A percentile compares a stretch with the other conserved stretches of the same genome.
Conservation (phyloP, 352 stramenopile genomes). For the Pythium diclinum region DNA sequence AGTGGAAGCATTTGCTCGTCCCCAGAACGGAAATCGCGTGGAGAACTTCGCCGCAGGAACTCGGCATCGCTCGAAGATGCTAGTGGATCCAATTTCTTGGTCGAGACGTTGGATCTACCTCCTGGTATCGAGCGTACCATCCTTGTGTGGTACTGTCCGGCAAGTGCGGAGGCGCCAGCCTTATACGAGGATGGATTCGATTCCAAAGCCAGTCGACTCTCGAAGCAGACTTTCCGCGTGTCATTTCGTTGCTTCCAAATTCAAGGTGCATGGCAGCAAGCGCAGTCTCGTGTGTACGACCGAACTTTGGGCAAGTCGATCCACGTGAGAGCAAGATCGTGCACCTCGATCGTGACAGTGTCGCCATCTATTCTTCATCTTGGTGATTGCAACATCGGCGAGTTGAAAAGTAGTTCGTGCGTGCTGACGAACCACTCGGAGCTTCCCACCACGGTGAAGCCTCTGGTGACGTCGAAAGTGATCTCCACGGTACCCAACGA, state of each 20-base stretch:
- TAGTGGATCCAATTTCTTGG: constrained; percentile 80
- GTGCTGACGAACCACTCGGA: constrained; percentile 90
- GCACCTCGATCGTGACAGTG: constrained; percentile 84
- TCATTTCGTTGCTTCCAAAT: constrained; percentile 87
- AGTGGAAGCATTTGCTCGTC: constrained; percentile 72
- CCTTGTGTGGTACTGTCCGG: constrained; percentile 82
- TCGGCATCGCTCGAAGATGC: constrained; percentile 49
- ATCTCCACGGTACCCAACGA: constrained; percentile 88
- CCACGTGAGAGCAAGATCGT: constrained; percentile 80
- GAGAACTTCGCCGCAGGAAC: constrained; percentile 45
- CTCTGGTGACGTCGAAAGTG: constrained; percentile 86
- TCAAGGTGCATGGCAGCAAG: constrained; percentile 83
- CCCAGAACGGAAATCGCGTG: constrained; percentile 54
- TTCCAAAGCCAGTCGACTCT: constrained; percentile 74
- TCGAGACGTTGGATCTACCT: constrained; percentile 85
- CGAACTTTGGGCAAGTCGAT: constrained; percentile 84
- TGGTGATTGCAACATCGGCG: constrained; percentile 88
- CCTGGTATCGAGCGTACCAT: constrained; percentile 87
- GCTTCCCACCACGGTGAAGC: constrained; percentile 81
- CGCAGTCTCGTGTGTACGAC: constrained; percentile 82
- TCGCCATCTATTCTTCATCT: constrained; percentile 83
- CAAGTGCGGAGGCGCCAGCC: constrained; percentile 19
- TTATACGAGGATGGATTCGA: constrained; percentile 62
- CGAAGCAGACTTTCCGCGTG: constrained; percentile 86
- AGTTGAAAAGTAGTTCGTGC: constrained; percentile 82